Evolutionary conservation across 1,284 basidiomycete species (phyloP).

Genomic region (Heterobasidion annosum): DNA sequence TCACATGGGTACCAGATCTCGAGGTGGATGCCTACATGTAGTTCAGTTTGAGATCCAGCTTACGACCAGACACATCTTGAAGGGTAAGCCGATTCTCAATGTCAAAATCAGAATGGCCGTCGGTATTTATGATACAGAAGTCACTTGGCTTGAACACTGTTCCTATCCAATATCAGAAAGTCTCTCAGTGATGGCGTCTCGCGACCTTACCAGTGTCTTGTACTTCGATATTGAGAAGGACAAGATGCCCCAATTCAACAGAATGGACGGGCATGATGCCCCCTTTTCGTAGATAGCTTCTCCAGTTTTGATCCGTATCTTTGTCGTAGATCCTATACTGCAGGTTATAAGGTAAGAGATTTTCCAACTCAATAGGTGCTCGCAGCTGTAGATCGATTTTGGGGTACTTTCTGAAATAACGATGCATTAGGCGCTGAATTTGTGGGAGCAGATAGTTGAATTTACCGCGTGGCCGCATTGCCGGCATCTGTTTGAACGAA

Average conservation of each 20-base stretch:
- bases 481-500: constrained; percentile 78
- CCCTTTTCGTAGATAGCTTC: constrained; percentile 88
- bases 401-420: constrained; percentile 62
- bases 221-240: constrained; percentile 86
- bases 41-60: constrained; percentile 79
- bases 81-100: constrained; percentile 70
- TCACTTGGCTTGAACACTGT: constrained; percentile 94
- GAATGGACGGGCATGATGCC: constrained; percentile 97
- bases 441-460: neutral
- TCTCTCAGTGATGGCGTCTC: neutral
- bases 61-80: constrained; percentile 70
- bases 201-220: constrained; percentile 73
- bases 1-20: neutral
- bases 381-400: constrained; percentile 81
- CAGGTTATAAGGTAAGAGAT: constrained; percentile 91
- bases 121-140: constrained; percentile 96
- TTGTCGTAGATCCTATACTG: constrained; percentile 97
- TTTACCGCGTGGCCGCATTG: constrained; percentile 54
- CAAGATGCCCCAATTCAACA: constrained; percentile 88
- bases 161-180: neutral
- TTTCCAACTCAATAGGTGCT: constrained; percentile 97
- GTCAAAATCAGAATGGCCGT: constrained; percentile 87
- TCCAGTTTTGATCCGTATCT: constrained; percentile 86
- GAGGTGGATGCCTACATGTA: constrained; percentile 58
- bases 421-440: constrained; percentile 4